These are phyloP conservation scores for Pachyrhizus erosus DNA, from an alignment of 306 rosid genomes.

Conservation along the genomic window DNA sequence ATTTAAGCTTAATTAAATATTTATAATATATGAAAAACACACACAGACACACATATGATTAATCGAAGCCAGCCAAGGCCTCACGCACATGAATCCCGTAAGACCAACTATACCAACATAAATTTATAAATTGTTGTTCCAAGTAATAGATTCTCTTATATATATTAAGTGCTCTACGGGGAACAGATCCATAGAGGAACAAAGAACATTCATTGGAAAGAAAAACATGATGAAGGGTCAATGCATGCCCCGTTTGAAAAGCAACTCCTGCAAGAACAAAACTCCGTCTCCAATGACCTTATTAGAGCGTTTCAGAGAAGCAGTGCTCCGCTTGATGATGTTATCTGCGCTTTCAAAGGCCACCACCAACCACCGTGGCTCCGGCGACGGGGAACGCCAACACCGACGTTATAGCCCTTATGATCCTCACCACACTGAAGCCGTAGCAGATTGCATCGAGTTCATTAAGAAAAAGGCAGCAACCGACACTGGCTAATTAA, in stretches of 20 bases:
- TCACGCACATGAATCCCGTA: not conserved
- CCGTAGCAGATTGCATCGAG: conserved; percentile 91
- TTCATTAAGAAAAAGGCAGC: conserved; percentile 78
- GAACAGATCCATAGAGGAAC: not conserved
- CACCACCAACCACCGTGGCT: conserved; percentile 27
- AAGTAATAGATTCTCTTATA: conserved; percentile 47
- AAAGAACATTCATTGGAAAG: not conserved
- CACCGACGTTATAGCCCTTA: conserved; percentile 29
- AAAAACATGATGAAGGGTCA: conserved; percentile 56
- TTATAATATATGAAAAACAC: no score
- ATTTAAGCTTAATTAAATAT: no score
- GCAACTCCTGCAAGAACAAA: conserved; percentile 53
- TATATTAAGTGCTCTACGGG: not conserved
- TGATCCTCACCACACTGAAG: conserved; percentile 76
- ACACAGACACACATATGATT: no score
- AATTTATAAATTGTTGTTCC: conserved; percentile 27
- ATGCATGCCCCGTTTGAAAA: conserved; percentile 69
- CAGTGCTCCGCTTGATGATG: conserved; percentile 86
- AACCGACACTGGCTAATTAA: conserved; percentile 39
- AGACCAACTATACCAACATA: conserved; percentile 27
- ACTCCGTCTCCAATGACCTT: conserved; percentile 62
- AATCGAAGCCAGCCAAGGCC: not conserved
- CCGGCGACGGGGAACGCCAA: conserved; percentile 37
- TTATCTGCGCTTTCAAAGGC: conserved; percentile 73
- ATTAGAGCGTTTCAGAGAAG: conserved; percentile 84